Evolutionary conservation across 331 rosid genomes (phyloP).

Genomic region (Ulmus americana): DNA sequence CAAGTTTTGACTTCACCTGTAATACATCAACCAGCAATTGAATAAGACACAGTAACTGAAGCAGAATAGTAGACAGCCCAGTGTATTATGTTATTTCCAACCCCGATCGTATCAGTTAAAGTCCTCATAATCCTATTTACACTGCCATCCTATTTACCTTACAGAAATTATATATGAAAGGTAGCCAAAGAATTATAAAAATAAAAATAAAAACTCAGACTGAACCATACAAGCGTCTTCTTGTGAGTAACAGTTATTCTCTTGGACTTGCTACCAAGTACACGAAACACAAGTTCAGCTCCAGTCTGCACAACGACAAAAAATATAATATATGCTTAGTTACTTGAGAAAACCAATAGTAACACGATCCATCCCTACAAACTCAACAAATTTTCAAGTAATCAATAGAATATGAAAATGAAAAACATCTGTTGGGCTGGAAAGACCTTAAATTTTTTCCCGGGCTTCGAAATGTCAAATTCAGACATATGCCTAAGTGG

Average conservation of each 20-base stretch:
- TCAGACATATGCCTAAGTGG: slow-evolving; percentile 94
- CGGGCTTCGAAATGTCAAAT: slow-evolving; percentile 85
- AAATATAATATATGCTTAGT: slow-evolving; percentile 15
- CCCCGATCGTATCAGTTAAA: no score
- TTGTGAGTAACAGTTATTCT: slow-evolving; percentile 96
- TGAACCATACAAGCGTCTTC: slow-evolving; percentile 81
- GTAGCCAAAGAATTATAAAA: no score
- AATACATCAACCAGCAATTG: slow-evolving; percentile 16
- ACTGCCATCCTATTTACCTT: no score
- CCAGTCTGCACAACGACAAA: slow-evolving; percentile 59
- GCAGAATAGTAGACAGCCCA: neutral
- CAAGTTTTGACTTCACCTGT: slow-evolving; percentile 85
- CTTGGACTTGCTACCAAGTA: slow-evolving; percentile 95
- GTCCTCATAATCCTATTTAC: no score
- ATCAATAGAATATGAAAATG: slow-evolving; percentile 2
- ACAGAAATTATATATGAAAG: no score
- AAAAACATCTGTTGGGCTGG: slow-evolving; percentile 8
- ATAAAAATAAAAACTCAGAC: neutral
- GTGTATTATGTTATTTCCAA: no score
- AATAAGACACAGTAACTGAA: slow-evolving; percentile 20
- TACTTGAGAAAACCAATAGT: neutral
- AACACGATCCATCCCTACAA: slow-evolving; percentile 8
- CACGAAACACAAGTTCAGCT: slow-evolving; percentile 78
- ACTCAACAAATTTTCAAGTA: slow-evolving; percentile 13
- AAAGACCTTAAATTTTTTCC: slow-evolving; percentile 74